Conservation (phyloP, 345 rosid genomes). For the Camelina neglecta region DNA sequence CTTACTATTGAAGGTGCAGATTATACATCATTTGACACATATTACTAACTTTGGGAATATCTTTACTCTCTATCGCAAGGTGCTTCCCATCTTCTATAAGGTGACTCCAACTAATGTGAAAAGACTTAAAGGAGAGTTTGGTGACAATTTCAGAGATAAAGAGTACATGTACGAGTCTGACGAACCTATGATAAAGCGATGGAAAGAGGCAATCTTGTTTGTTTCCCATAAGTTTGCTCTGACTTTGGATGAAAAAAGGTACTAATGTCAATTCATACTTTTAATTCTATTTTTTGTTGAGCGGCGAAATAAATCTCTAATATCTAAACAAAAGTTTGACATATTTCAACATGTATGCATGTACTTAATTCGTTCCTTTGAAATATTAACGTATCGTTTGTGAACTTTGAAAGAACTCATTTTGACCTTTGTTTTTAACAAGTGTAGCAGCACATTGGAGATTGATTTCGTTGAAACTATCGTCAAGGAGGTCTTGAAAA, state of each 20-base stretch:
- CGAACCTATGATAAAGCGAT: background rate
- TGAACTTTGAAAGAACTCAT: background rate
- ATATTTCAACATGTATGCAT: background rate
- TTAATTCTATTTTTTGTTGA: background rate
- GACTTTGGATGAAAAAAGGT: background rate
- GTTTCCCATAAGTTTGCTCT: background rate
- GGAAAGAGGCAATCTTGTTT: background rate
- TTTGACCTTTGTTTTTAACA: background rate
- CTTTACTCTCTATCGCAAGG: background rate
- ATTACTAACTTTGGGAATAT: background rate
- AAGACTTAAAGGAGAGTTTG: background rate
- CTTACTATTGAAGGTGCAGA: background rate
- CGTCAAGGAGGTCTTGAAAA: background rate
- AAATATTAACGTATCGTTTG: background rate
- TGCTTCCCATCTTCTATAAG: background rate
- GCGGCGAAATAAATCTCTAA: background rate
- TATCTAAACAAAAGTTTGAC: background rate
- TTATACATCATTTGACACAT: background rate
- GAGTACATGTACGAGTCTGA: background rate
- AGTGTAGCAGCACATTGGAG: background rate
- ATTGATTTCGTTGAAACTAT: background rate
- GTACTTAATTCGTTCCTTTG: background rate
- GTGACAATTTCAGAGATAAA: constrained; percentile 2
- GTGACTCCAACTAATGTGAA: background rate
- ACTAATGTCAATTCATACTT: background rate